Base-by-base conservation (phyloP, 129 eudicot species). In the Logfia minima region DNA sequence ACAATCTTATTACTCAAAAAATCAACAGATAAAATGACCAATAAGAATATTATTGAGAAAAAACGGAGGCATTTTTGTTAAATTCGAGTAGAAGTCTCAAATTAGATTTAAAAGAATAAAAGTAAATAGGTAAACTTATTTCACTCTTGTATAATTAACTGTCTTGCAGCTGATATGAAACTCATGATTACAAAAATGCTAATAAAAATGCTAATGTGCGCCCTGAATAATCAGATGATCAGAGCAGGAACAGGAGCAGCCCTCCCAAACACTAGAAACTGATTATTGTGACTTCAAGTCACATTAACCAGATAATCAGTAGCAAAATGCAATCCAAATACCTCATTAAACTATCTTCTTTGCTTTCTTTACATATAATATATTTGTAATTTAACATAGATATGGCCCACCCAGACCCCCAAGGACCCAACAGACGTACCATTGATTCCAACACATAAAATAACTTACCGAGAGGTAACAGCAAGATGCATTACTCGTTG, bases 401-500 rank as follows among this genome's bases (percentile, higher is more conserved):
- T 6, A 8, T 58, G 28, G 13, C 63, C 63, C 28, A n/a, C 63
- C 63, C 18, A 48, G 17, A 58, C 28, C 3, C 26, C 63, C 63
- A 58, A 22, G 5, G 10, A 55, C 61, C 19, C 48, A 2, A 41
- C 16, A 41, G 3, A 14, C 28, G 4, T 58, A 6, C 63, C 63
- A 58, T 58, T 21, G 23, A 3, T 22, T 58, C 63, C 13, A 58
- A 51, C 65, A 61, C 39, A 78, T 2, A 78, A n/a, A 14, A 41
- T 23, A 37, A 52, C 87, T 77, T 78, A 91, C 99, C 96, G 85
- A 22, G 99, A 94, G 76, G 85, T 86, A 74, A 94, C 81, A 23
- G 91, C 99, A 80, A 94, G 90, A 82, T 94, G 99, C 99, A 94
- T 94, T 22, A 94, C 90, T 81, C 87, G 88, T 70, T 94, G 96